Conservation (phyloP, 2,329 filamentous ascomycete genomes). For the Aspergillus amoenus region DNA sequence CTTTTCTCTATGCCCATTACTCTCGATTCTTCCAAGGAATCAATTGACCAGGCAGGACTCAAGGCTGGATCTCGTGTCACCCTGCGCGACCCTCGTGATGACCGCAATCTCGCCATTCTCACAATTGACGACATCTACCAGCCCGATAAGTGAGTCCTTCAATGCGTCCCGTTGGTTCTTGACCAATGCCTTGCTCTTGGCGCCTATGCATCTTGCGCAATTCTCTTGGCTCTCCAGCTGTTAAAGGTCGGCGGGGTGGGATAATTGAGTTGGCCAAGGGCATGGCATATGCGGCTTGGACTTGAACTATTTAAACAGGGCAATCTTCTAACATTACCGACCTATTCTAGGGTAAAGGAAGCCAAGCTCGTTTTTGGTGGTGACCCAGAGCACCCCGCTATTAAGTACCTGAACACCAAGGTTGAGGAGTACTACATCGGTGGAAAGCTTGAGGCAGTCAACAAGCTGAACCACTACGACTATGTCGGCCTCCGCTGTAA, state of each 20-base stretch:
- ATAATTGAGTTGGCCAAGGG: not conserved
- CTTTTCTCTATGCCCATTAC: conserved; percentile 98
- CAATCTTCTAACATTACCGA: conserved; percentile 20
- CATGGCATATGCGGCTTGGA: not conserved
- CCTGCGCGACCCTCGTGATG: conserved; percentile 92
- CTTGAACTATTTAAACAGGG: conserved; percentile 24
- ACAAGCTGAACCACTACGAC: conserved; percentile 96
- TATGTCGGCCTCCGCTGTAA: conserved; percentile 93
- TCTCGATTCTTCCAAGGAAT: conserved; percentile 75
- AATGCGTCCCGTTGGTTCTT: not conserved
- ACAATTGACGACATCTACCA: conserved; percentile 94
- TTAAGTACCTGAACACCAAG: conserved; percentile 82
- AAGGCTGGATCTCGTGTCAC: conserved; percentile 80
- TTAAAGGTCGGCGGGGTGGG: not conserved
- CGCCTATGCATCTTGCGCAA: not conserved
- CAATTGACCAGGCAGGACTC: conserved; percentile 71
- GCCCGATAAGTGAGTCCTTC: conserved; percentile 79
- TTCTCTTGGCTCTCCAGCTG: conserved; percentile 2
- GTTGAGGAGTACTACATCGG: conserved; percentile 89
- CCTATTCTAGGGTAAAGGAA: conserved; percentile 68
- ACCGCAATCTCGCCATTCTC: conserved; percentile 92
- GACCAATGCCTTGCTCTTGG: not conserved
- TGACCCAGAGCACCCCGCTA: conserved; percentile 85
- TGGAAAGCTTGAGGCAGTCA: conserved; percentile 93
- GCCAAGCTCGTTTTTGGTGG: conserved; percentile 93